Evolutionary conservation across 2,329 filamentous ascomycete species (phyloP).

Genomic region (Penicillium sp.): DNA sequence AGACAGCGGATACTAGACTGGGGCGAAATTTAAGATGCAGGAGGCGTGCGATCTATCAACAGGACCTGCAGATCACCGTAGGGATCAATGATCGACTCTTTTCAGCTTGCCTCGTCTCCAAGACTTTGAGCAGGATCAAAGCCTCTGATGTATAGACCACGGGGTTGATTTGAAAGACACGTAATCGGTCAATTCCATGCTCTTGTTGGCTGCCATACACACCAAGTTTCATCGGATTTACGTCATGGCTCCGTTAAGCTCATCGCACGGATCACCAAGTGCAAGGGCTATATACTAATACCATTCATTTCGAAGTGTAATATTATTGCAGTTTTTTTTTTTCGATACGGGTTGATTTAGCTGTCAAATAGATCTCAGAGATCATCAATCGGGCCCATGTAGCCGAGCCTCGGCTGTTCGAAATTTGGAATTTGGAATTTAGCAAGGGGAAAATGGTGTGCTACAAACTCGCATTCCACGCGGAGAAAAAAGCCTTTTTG

Average conservation of each 20-base stretch:
- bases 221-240: not conserved
- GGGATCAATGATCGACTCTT: constrained; percentile 7
- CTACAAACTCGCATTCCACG: not conserved
- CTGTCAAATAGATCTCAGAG: not conserved
- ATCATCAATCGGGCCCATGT: not conserved
- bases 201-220: not conserved
- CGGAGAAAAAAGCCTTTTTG: not conserved
- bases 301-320: not conserved
- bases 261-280: not conserved
- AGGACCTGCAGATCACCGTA: constrained; percentile 2
- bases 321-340: not conserved
- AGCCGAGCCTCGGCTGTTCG: not conserved
- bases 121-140: not conserved
- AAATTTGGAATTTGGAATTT: too few species aligned
- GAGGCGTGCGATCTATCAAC: constrained; percentile 9
- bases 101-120: constrained; percentile 2
- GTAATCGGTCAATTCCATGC: not conserved
- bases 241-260: not conserved
- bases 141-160: not conserved
- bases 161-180: not conserved
- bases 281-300: not conserved
- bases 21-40: not conserved
- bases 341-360: not conserved
- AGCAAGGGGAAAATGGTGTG: not conserved
- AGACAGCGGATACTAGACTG: not conserved